Conservation (phyloP, 1,284 basidiomycete genomes). For the Sparassis latifolia region DNA sequence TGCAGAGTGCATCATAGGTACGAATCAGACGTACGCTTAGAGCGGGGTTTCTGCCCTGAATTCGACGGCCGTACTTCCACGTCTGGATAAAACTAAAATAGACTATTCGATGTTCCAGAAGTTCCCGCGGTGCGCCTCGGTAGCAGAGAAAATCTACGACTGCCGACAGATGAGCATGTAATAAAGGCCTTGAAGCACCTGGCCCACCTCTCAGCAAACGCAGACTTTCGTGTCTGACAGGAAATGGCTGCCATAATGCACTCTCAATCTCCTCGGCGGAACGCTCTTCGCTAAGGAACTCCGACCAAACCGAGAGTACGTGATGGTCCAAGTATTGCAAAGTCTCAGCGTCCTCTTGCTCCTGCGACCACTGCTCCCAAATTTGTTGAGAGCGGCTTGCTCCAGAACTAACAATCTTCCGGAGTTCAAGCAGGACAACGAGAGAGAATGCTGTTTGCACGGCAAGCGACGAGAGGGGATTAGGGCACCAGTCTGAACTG, state of each 20-base stretch:
- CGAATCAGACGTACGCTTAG: slow-evolving; percentile 3
- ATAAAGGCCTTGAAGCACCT: neutral
- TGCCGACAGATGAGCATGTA: slow-evolving; percentile 12
- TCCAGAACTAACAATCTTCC: neutral
- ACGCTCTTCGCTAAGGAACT: slow-evolving; percentile 19
- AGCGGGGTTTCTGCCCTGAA: neutral
- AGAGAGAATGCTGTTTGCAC: slow-evolving; percentile 23
- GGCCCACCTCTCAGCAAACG: slow-evolving; percentile 3
- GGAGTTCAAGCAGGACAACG: slow-evolving; percentile 21
- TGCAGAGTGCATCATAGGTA: slow-evolving; percentile 32
- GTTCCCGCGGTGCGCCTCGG: slow-evolving; percentile 23
- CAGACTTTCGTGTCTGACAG: slow-evolving; percentile 3
- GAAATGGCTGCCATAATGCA: slow-evolving; percentile 18
- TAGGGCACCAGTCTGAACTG: slow-evolving; percentile 13
- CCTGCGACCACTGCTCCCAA: slow-evolving; percentile 25
- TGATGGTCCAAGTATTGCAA: slow-evolving; percentile 15
- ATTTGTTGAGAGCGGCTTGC: slow-evolving; percentile 12
- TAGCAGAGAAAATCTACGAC: slow-evolving; percentile 39
- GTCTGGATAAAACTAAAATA: slow-evolving; percentile 31
- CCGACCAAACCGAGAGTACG: slow-evolving; percentile 20
- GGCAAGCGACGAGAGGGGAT: slow-evolving; percentile 3
- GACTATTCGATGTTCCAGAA: slow-evolving; percentile 37
- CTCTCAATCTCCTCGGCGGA: slow-evolving; percentile 16
- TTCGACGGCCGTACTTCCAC: slow-evolving; percentile 36
- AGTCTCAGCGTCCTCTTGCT: slow-evolving; percentile 7